phyloP scores from a whole-genome alignment of 2,329 filamentous ascomycete species.

The Tolypocladium album region DNA sequence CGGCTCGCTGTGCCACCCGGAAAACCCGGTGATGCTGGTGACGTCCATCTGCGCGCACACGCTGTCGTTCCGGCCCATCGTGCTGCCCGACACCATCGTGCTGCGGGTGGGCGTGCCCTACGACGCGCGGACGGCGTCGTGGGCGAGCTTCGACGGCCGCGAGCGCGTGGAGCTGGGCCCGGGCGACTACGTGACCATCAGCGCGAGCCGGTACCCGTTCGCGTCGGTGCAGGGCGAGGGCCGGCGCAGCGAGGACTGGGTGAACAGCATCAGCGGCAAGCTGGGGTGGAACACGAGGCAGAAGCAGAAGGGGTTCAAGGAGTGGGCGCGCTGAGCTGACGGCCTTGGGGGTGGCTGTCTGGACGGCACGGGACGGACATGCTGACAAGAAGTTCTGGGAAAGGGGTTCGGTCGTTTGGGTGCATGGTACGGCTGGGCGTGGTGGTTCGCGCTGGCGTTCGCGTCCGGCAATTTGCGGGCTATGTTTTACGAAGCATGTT shows the following conservation, averaged over 20 bases:
- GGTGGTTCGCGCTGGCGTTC: background rate
- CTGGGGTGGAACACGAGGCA: conserved; percentile 74
- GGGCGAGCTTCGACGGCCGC: conserved; percentile 96
- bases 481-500: background rate
- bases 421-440: background rate
- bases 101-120: conserved; percentile 91
- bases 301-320: conserved; percentile 55
- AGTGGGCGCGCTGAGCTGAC: conserved; percentile 28
- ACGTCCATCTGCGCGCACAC: conserved; percentile 94
- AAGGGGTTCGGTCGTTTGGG: background rate
- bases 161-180: conserved; percentile 72
- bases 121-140: conserved; percentile 76
- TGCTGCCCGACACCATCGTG: conserved; percentile 91
- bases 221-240: conserved; percentile 64
- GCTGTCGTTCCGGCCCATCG: conserved; percentile 90
- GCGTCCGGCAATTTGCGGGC: background rate
- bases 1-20: conserved; percentile 89
- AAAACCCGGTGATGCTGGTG: conserved; percentile 91
- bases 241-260: conserved; percentile 64
- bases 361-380: background rate
- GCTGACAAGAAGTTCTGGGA: background rate
- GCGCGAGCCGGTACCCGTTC: conserved; percentile 70
- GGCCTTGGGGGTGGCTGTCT: no score
- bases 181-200: conserved; percentile 78
- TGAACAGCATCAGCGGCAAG: conserved; percentile 70